Conservation (phyloP, 805 yeast genomes). For the Yarrowia bubula region DNA sequence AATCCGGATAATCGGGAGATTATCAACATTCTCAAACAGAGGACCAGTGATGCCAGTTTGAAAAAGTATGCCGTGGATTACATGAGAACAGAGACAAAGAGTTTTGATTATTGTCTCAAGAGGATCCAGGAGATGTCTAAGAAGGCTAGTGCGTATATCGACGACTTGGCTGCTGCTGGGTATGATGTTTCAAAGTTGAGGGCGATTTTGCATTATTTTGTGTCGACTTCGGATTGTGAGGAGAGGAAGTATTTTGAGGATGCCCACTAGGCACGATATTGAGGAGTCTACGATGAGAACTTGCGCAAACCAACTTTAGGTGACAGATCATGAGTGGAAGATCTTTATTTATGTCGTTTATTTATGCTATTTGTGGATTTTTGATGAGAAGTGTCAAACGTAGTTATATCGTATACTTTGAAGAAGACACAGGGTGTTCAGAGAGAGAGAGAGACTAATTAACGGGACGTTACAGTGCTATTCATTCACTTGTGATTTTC, state of each 20-base stretch:
- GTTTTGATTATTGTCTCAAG: slow-evolving; percentile 45
- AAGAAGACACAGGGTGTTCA: too few relatives aligned
- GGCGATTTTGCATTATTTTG: slow-evolving; percentile 30
- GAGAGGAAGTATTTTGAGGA: slow-evolving; percentile 6
- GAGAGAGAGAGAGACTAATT: too few relatives aligned
- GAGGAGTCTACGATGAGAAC: too few relatives aligned
- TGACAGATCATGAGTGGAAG: too few relatives aligned
- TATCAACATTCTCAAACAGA: slow-evolving; percentile 50
- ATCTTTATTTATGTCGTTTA: too few relatives aligned
- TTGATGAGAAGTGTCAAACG: too few relatives aligned
- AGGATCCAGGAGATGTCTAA: slow-evolving; percentile 37
- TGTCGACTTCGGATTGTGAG: slow-evolving; percentile 20
- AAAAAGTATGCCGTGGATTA: slow-evolving; percentile 53
- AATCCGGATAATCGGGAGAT: slow-evolving; percentile 44
- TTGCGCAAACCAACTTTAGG: too few relatives aligned
- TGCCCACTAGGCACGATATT: not conserved
- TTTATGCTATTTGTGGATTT: too few relatives aligned
- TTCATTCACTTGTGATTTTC: too few relatives aligned
- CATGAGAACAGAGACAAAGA: slow-evolving; percentile 43
- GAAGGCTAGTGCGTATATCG: slow-evolving; percentile 34
- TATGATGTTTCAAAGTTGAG: slow-evolving; percentile 27
- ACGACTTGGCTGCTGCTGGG: slow-evolving; percentile 25
- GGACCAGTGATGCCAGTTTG: slow-evolving; percentile 50
- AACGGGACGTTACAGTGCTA: too few relatives aligned
- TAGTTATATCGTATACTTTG: too few relatives aligned